Percentiles rank a stretch among this genome's conserved stretches.
These are phyloP conservation scores for Clavispora carvajalis DNA, from an alignment of 805 yeast genomes.

Conservation along the genomic window DNA sequence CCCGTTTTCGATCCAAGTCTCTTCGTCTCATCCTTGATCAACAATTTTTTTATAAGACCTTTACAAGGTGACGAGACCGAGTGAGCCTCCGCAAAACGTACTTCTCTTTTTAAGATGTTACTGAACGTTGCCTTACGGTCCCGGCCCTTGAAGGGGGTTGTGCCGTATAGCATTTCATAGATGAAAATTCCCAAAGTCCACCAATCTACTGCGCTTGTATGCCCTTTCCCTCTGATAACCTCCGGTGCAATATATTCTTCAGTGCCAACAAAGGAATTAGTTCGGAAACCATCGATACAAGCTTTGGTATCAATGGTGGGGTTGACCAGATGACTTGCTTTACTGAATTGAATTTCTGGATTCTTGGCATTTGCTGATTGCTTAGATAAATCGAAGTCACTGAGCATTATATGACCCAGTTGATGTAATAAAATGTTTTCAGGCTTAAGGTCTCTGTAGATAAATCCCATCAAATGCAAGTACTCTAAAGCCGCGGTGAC, in stretches of 20 bases:
- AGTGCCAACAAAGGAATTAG: slow-evolving; percentile 97
- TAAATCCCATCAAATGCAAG: slow-evolving; percentile 93
- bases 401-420: slow-evolving; percentile 96
- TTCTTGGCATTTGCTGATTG: slow-evolving; percentile 73
- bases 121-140: slow-evolving; percentile 87
- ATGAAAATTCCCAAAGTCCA: slow-evolving; percentile 95
- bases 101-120: slow-evolving; percentile 79
- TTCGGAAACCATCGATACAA: slow-evolving; percentile 92
- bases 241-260: slow-evolving; percentile 99
- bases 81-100: slow-evolving; percentile 66
- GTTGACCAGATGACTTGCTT: slow-evolving; percentile 31
- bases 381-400: slow-evolving; percentile 93
- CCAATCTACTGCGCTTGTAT: slow-evolving; percentile 98
- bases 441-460: slow-evolving; percentile 93
- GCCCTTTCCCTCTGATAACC: slow-evolving; percentile 95
- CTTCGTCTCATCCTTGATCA: slow-evolving; percentile 84
- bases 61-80: slow-evolving; percentile 72
- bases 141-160: slow-evolving; percentile 93
- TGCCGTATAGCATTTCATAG: slow-evolving; percentile 92
- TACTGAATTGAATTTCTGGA: slow-evolving; percentile 57
- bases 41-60: slow-evolving; percentile 68
- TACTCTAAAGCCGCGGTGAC: slow-evolving; percentile 96
- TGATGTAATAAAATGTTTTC: slow-evolving; percentile 92
- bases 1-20: slow-evolving; percentile 90
- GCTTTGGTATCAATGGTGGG: slow-evolving; percentile 88